Conservation (phyloP, 345 rosid genomes). For the Noccaea caerulescens region DNA sequence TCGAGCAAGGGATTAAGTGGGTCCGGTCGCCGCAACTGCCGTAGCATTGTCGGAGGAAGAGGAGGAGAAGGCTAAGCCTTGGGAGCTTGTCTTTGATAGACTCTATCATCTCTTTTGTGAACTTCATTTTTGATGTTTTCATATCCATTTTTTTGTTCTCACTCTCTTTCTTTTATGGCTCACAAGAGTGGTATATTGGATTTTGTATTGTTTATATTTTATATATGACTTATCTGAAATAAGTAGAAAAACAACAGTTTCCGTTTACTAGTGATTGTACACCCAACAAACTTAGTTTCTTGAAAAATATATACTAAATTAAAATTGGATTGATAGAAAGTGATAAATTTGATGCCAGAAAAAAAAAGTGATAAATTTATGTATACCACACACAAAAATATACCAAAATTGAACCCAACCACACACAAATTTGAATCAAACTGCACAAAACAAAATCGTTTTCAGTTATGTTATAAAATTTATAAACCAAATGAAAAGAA, state of each 20-base stretch:
- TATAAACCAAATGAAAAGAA: neutral
- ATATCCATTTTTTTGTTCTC: slow-evolving; percentile 18
- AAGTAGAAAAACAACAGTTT: neutral
- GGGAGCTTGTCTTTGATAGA: slow-evolving; percentile 49
- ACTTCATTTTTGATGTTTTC: slow-evolving; percentile 47
- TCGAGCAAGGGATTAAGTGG: slow-evolving; percentile 42
- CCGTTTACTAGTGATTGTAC: slow-evolving; percentile 7
- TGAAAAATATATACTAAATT: neutral
- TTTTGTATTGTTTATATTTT: slow-evolving; percentile 12
- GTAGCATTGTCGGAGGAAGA: slow-evolving; percentile 52
- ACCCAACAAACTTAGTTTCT: neutral
- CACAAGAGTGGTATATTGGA: slow-evolving; percentile 23
- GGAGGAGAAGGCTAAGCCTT: slow-evolving; percentile 48
- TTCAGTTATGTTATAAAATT: neutral
- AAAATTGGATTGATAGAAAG: neutral
- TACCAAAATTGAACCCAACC: neutral
- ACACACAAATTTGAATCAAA: neutral
- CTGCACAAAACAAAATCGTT: neutral
- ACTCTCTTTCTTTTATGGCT: slow-evolving; percentile 28
- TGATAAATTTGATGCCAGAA: too few species aligned
- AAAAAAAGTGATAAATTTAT: too few species aligned
- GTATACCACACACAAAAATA: too few species aligned
- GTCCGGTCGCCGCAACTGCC: slow-evolving; percentile 74
- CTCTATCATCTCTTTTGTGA: slow-evolving; percentile 47
- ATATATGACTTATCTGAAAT: neutral